Percentiles rank a stretch among this genome's conserved stretches.
Conservation (phyloP, 257 asterid species). For the Solanum sitiens region DNA sequence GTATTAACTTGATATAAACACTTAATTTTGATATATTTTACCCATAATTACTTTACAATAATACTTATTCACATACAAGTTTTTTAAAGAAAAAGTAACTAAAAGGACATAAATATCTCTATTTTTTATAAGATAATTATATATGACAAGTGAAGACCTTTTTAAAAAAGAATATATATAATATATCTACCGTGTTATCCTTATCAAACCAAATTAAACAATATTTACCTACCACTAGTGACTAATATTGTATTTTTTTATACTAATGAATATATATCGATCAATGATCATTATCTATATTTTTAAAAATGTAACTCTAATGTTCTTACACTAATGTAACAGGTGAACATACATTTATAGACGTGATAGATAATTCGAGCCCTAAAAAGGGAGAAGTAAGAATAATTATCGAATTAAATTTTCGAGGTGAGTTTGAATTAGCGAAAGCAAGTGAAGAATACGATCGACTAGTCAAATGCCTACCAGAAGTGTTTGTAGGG, state of each 20-base stretch:
- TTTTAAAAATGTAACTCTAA: no score
- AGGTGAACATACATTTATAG: conserved; percentile 84
- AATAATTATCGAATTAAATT: conserved; percentile 57
- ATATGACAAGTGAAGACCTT: no score
- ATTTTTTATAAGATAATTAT: no score
- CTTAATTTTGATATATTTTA: no score
- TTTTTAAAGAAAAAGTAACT: not conserved
- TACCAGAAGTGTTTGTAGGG: conserved; percentile 71
- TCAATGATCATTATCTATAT: not conserved
- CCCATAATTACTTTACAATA: not conserved
- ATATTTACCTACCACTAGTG: no score
- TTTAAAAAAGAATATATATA: no score
- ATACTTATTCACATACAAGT: not conserved
- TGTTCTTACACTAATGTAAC: not conserved
- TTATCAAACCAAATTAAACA: no score
- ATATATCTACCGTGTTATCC: not conserved
- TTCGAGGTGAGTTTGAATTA: conserved; percentile 73
- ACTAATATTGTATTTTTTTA: no score
- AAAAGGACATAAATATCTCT: not conserved
- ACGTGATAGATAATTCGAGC: conserved; percentile 53
- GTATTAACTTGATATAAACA: no score
- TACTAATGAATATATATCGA: not conserved
- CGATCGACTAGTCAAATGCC: conserved; percentile 35
- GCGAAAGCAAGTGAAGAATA: conserved; percentile 76
- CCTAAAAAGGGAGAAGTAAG: conserved; percentile 45